Percentiles rank a stretch among this genome's conserved stretches.
phyloP scores from a whole-genome alignment of 257 asterid genomes.

The Verbena officinalis region DNA sequence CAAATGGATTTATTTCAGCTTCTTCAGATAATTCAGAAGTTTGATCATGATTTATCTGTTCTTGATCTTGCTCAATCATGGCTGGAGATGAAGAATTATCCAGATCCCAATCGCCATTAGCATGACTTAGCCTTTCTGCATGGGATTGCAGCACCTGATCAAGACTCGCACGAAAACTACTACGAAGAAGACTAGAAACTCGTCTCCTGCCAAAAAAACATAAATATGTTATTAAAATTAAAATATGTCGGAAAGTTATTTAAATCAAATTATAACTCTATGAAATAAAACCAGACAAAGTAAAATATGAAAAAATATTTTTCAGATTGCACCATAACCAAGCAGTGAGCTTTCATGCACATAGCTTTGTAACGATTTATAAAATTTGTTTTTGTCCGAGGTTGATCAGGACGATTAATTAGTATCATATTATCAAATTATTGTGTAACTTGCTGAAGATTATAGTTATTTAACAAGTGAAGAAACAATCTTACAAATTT shows the following conservation, averaged over 20 bases:
- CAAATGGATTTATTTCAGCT: slow-evolving; percentile 41
- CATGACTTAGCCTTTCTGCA: slow-evolving; percentile 63
- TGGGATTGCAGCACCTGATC: slow-evolving; percentile 72
- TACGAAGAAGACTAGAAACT: slow-evolving; percentile 79
- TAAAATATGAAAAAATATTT: no score
- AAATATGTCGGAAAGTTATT: neutral
- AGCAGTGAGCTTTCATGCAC: no score
- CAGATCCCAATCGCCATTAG: slow-evolving; percentile 64
- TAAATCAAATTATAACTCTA: neutral
- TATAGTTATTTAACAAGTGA: no score
- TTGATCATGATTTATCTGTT: slow-evolving; percentile 42
- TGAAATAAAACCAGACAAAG: no score
- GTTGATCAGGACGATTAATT: no score
- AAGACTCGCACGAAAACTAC: slow-evolving; percentile 78
- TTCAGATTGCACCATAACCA: no score
- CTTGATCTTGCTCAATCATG: slow-evolving; percentile 46
- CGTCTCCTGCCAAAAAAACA: slow-evolving; percentile 61
- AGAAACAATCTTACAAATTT: no score
- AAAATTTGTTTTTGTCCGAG: no score
- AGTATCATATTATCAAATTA: no score
- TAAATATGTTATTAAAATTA: neutral
- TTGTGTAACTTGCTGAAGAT: no score
- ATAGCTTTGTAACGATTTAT: no score
- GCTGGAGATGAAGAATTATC: slow-evolving; percentile 48
- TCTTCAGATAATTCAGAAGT: slow-evolving; percentile 32